A percentile compares a stretch with the other conserved stretches of the same genome.
Conservation (phyloP, 108 stramenopile genomes). For the Pseudonitzschia delicatissima region DNA sequence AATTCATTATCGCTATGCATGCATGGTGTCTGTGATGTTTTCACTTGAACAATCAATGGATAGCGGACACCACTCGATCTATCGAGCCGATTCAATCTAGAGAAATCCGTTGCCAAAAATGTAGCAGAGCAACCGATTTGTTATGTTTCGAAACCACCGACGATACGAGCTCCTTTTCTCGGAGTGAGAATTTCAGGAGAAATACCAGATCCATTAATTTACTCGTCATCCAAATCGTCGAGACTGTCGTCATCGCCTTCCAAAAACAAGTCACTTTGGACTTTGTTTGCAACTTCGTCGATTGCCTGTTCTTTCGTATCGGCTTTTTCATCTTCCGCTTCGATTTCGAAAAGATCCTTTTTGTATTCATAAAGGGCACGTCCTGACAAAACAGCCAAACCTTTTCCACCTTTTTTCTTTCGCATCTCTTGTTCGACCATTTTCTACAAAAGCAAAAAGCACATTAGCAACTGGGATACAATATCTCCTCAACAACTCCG, state of each 20-base stretch:
- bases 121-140: too few species aligned
- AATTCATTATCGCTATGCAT: too few species aligned
- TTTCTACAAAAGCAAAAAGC: constrained; percentile 41
- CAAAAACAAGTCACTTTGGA: constrained; percentile 74
- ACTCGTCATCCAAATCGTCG: constrained; percentile 82
- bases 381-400: constrained; percentile 77
- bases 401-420: constrained; percentile 93
- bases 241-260: constrained; percentile 85
- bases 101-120: too few species aligned
- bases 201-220: background rate
- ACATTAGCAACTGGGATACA: background rate
- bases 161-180: too few species aligned
- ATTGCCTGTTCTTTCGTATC: constrained; percentile 22
- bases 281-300: constrained; percentile 63
- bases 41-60: too few species aligned
- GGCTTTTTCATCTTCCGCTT: constrained; percentile 51
- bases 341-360: constrained; percentile 70
- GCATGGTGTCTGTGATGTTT: too few species aligned
- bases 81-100: too few species aligned
- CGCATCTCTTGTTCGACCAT: constrained; percentile 79
- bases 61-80: too few species aligned
- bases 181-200: background rate
- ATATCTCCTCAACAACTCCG: background rate
- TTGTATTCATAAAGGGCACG: constrained; percentile 87
- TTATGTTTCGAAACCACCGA: too few species aligned